Evolutionary conservation across 108 stramenopile species (phyloP).

Genomic region (Skeletonema grethae): DNA sequence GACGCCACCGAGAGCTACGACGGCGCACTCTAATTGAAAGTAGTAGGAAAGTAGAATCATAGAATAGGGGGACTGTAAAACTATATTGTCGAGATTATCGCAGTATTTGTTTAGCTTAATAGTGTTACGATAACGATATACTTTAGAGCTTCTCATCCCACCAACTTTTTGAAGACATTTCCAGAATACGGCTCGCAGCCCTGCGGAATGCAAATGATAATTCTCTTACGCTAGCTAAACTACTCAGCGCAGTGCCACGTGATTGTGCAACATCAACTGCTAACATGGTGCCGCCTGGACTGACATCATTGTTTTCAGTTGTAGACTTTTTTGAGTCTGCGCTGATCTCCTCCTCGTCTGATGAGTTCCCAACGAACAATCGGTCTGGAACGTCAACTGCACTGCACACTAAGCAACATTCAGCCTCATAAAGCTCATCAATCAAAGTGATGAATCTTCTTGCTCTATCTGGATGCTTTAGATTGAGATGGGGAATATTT

Average conservation of each 20-base stretch:
- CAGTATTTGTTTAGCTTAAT: neutral
- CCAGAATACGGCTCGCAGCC: constrained; percentile 81
- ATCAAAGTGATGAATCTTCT: constrained; percentile 97
- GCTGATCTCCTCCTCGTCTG: constrained; percentile 12
- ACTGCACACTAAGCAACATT: constrained; percentile 68
- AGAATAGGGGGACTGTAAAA: constrained; percentile 4
- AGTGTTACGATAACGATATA: constrained; percentile 3
- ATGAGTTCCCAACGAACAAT: constrained; percentile 50
- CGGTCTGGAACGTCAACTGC: constrained; percentile 49
- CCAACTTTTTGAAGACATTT: constrained; percentile 84
- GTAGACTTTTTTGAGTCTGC: constrained; percentile 18
- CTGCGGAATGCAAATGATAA: constrained; percentile 83
- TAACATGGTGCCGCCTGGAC: constrained; percentile 25
- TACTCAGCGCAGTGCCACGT: constrained; percentile 56
- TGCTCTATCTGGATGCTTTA: constrained; percentile 75
- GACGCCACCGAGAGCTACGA: constrained; percentile 39
- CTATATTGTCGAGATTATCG: neutral
- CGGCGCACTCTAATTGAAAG: constrained; percentile 42
- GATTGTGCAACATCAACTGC: constrained; percentile 61
- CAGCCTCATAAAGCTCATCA: constrained; percentile 96
- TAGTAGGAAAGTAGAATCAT: constrained; percentile 10
- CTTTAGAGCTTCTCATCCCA: constrained; percentile 55
- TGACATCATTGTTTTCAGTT: constrained; percentile 3
- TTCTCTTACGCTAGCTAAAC: constrained; percentile 86
- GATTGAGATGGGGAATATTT: constrained; percentile 78